Conservation (phyloP, 2,329 filamentous ascomycete species). For the Hypoxylon sp. region DNA sequence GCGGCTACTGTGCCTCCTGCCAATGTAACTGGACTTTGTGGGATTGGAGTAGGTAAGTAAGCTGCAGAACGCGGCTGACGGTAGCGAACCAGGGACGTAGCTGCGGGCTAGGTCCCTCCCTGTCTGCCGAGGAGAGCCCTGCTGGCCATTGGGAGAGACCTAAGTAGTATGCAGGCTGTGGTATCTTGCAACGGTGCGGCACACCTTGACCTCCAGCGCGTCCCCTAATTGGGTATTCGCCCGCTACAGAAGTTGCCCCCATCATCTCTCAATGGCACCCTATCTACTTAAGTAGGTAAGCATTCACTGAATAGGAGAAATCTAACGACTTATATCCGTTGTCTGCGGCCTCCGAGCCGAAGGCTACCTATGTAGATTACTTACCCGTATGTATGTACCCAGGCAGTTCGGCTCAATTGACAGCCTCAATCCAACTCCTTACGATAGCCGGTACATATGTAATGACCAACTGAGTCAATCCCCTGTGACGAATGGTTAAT, state of each 20-base stretch:
- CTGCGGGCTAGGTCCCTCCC: neutral
- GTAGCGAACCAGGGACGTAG: slow-evolving; percentile 1
- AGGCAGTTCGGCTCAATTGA: no score
- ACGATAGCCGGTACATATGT: no score
- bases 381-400: neutral
- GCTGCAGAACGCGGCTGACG: neutral
- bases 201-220: neutral
- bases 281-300: neutral
- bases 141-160: neutral
- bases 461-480: no score
- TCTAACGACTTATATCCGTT: neutral
- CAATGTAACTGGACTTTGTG: neutral
- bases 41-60: no score
- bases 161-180: slow-evolving; percentile 2
- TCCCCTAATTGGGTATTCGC: neutral
- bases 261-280: neutral
- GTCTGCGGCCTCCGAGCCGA: neutral
- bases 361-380: neutral
- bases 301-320: neutral
- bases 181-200: slow-evolving; percentile 1
- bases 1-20: neutral
- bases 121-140: neutral
- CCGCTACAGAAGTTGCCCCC: neutral
- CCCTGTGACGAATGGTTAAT: no score
- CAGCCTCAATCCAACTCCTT: no score